These are phyloP conservation scores for Fonticula alba DNA, from an alignment of 78 protist species.

Conservation along the genomic window DNA sequence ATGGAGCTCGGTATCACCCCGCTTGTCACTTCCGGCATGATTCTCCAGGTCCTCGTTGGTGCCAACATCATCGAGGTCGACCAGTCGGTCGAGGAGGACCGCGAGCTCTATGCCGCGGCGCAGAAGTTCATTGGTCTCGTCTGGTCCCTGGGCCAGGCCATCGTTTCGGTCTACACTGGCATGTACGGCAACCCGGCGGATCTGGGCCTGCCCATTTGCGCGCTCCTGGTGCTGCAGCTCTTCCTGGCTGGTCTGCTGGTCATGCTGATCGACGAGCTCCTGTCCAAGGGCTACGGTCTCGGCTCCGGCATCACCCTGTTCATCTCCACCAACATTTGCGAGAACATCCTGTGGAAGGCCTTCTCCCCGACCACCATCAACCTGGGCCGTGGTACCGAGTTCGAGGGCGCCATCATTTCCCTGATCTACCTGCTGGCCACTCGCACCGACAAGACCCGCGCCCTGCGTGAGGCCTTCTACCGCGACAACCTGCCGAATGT, in stretches of 20 bases:
- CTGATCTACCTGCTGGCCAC: constrained; percentile 77
- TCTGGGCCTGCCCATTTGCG: constrained; percentile 71
- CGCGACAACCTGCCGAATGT: constrained; percentile 96
- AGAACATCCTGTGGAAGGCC: constrained; percentile 95
- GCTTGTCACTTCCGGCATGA: constrained; percentile 86
- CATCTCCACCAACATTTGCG: constrained; percentile 99
- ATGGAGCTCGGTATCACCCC: constrained; percentile 99
- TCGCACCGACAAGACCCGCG: constrained; percentile 76
- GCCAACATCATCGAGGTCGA: constrained; percentile 91
- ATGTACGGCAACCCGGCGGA: constrained; percentile 88
- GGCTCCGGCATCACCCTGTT: constrained; percentile 98
- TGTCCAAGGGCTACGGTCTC: constrained; percentile 98
- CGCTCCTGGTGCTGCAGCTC: constrained; percentile 90
- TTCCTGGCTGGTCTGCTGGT: constrained; percentile 90
- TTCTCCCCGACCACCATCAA: constrained; percentile 94
- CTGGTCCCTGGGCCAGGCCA: constrained; percentile 86
- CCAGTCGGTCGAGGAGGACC: constrained; percentile 63
- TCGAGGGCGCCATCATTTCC: constrained; percentile 99
- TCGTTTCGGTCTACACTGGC: constrained; percentile 87
- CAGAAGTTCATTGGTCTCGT: constrained; percentile 90
- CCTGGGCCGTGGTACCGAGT: constrained; percentile 93
- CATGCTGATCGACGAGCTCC: constrained; percentile 88
- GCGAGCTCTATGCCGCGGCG: constrained; percentile 77
- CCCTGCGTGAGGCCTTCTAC: constrained; percentile 93
- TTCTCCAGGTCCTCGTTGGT: constrained; percentile 91